phyloP scores from a whole-genome alignment of 768 basidiomycete genomes.

The Strobilomyces echinocephalus region DNA sequence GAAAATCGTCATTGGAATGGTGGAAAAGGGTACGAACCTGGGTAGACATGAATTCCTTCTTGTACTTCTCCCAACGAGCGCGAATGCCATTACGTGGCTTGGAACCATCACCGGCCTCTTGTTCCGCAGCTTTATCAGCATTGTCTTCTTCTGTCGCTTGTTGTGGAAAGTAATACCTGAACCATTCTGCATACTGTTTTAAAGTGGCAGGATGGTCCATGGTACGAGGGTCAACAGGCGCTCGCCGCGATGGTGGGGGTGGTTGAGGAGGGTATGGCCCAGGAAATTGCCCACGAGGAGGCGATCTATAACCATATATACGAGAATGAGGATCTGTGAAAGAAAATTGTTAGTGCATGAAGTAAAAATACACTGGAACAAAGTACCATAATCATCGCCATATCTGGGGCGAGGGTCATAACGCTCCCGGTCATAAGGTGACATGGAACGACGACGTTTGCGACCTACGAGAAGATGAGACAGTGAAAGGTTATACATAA shows the following conservation, averaged over 20 bases:
- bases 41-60: conserved; percentile 80
- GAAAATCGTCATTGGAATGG: conserved; percentile 7
- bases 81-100: conserved; percentile 84
- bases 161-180: conserved; percentile 68
- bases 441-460: conserved; percentile 71
- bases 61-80: conserved; percentile 87
- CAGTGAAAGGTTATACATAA: not conserved
- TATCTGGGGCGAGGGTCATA: conserved; percentile 82
- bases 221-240: conserved; percentile 74
- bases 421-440: conserved; percentile 76
- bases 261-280: conserved; percentile 36
- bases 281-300: conserved; percentile 52
- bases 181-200: conserved; percentile 88
- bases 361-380: not conserved
- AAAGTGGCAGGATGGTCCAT: conserved; percentile 77
- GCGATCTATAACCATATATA: conserved; percentile 57
- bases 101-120: conserved; percentile 75
- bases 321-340: conserved; percentile 61
- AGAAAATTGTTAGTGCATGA: conserved; percentile 8
- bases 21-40: conserved; percentile 61
- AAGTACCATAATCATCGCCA: conserved; percentile 75
- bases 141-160: conserved; percentile 79
- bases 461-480: conserved; percentile 40
- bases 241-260: conserved; percentile 49
- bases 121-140: conserved; percentile 78